phyloP scores from a whole-genome alignment of 2,329 filamentous ascomycete species.

The Ophiostoma himal-ulmi region DNA sequence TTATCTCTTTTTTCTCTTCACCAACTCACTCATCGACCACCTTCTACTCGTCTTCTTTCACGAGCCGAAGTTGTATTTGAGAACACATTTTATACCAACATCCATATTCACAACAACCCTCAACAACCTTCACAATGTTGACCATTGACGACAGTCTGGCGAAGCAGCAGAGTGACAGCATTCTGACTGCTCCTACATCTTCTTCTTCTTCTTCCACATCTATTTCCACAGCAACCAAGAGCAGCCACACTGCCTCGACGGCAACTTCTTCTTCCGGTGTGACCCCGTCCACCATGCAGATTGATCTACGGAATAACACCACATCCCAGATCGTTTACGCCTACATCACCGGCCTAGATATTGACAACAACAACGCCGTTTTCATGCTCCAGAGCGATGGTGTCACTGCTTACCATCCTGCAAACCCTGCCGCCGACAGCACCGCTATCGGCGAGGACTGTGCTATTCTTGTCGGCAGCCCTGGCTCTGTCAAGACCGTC shows the following conservation, averaged over 20 bases:
- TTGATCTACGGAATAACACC: slow-evolving; percentile 62
- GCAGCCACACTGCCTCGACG: neutral
- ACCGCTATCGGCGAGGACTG: slow-evolving; percentile 51
- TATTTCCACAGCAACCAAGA: neutral
- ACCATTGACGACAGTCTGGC: slow-evolving; percentile 29
- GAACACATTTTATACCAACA: neutral
- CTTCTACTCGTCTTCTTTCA: slow-evolving; percentile 5
- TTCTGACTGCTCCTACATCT: slow-evolving; percentile 28
- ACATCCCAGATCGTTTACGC: slow-evolving; percentile 56
- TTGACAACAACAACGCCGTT: slow-evolving; percentile 53
- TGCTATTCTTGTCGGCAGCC: slow-evolving; percentile 57
- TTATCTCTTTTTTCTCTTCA: neutral
- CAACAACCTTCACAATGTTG: slow-evolving; percentile 27
- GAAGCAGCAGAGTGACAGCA: slow-evolving; percentile 28
- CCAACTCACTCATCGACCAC: slow-evolving; percentile 1
- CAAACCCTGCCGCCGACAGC: slow-evolving; percentile 48
- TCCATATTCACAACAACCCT: too few relatives aligned
- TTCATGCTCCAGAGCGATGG: slow-evolving; percentile 63
- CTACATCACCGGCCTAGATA: slow-evolving; percentile 62
- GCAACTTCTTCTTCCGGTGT: slow-evolving; percentile 1
- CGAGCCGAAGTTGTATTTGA: neutral
- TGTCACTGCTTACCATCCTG: slow-evolving; percentile 57
- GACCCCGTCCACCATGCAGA: slow-evolving; percentile 43
- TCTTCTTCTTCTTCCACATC: neutral
- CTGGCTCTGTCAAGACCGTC: slow-evolving; percentile 54